Conservation (phyloP, 1,284 basidiomycete genomes). For the Puccinia coronata region DNA sequence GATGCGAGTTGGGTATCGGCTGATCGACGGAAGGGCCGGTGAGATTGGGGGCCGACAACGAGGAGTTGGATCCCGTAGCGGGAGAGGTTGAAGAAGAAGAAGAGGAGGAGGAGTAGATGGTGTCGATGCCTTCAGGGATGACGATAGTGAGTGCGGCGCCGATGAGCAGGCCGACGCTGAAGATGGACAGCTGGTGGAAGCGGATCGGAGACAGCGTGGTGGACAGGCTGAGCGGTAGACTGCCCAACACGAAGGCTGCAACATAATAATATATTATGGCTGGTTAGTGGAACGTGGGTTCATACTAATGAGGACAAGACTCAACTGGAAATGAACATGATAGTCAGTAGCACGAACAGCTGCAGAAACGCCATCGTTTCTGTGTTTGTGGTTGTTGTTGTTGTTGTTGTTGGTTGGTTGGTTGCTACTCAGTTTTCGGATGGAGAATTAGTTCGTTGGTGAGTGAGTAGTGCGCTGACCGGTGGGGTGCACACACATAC, state of each 20-base stretch:
- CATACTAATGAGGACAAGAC: too few relatives aligned
- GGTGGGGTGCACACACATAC: too few relatives aligned
- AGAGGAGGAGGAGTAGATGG: slow-evolving; percentile 12
- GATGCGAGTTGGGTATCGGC: not conserved
- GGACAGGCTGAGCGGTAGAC: slow-evolving; percentile 34
- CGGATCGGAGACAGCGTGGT: not conserved
- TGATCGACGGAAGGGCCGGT: not conserved
- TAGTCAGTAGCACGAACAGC: not conserved
- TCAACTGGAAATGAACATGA: slow-evolving; percentile 40
- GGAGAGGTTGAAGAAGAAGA: too few relatives aligned
- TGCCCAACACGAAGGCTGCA: slow-evolving; percentile 20
- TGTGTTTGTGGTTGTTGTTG: not conserved
- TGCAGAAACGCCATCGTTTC: slow-evolving; percentile 9
- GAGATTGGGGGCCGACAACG: too few relatives aligned
- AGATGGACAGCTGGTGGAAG: slow-evolving; percentile 62
- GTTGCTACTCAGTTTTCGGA: not conserved
- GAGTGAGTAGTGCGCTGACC: too few relatives aligned
- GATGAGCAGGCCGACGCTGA: slow-evolving; percentile 80
- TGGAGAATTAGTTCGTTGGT: too few relatives aligned
- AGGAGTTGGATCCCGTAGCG: too few relatives aligned
- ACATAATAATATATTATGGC: not conserved
- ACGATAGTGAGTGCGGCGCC: slow-evolving; percentile 86
- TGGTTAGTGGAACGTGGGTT: not conserved
- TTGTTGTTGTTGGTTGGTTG: slow-evolving; percentile 1
- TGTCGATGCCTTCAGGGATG: slow-evolving; percentile 68